A percentile compares a stretch with the other conserved stretches of the same genome.
Conservation (phyloP, 169 alveolate species). For the Eimeria tenella region DNA sequence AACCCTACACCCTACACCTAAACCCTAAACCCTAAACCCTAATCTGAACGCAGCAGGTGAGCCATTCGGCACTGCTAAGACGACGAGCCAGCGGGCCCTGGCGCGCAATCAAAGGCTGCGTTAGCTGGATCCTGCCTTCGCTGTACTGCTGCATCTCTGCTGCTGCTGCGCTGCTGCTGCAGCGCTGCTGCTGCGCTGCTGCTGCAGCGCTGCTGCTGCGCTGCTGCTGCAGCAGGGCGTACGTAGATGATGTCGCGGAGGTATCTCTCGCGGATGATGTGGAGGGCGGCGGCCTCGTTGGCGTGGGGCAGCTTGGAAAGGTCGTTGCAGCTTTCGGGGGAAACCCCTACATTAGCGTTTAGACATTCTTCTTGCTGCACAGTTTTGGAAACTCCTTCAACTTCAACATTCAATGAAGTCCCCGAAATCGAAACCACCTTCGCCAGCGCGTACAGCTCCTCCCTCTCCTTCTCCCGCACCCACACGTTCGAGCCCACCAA, state of each 20-base stretch:
- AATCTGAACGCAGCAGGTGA: no score
- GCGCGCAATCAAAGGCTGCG: no score
- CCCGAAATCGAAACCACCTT: constrained; percentile 62
- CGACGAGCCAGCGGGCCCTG: no score
- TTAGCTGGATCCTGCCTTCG: no score
- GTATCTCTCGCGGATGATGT: constrained; percentile 84
- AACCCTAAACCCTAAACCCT: no score
- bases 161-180: no score
- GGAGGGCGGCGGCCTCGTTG: constrained; percentile 92
- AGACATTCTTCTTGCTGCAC: constrained; percentile 64
- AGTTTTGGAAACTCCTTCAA: constrained; percentile 47
- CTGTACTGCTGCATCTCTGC: no score
- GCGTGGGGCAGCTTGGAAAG: constrained; percentile 94
- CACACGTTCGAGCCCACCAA: constrained; percentile 72
- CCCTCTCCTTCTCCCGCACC: constrained; percentile 40
- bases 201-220: no score
- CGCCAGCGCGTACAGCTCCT: constrained; percentile 52
- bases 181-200: no score
- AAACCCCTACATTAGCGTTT: constrained; percentile 74
- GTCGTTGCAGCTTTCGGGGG: constrained; percentile 92
- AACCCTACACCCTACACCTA: no score
- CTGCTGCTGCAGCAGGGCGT: constrained; percentile 19
- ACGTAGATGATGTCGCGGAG: constrained; percentile 76
- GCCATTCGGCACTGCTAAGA: no score
- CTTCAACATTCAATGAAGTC: constrained; percentile 35